phyloP scores from a whole-genome alignment of 495 filamentous ascomycete genomes.

The Aspergillus ostianus region DNA sequence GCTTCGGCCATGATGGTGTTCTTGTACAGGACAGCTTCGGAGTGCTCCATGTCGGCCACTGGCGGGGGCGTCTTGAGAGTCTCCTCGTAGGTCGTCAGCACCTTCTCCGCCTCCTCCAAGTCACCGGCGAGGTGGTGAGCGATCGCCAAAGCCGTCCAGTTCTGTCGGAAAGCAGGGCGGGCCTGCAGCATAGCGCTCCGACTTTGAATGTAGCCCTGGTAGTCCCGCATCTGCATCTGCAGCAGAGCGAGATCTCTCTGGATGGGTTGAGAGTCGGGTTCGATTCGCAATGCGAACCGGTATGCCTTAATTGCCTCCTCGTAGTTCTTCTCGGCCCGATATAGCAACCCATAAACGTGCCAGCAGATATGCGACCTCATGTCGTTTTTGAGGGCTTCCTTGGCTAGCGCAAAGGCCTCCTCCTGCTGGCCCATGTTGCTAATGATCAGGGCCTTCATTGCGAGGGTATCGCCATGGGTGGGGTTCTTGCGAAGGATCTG shows the following conservation, averaged over 20 bases:
- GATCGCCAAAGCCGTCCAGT: constrained; percentile 94
- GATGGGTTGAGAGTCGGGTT: constrained; percentile 91
- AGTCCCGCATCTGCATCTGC: constrained; percentile 96
- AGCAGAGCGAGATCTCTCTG: constrained; percentile 89
- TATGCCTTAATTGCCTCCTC: constrained; percentile 99
- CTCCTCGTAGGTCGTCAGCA: constrained; percentile 87
- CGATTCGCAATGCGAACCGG: constrained; percentile 86
- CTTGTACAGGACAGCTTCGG: constrained; percentile 95
- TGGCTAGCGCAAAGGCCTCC: constrained; percentile 90
- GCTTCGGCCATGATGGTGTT: constrained; percentile 89
- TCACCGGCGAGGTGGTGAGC: constrained; percentile 88
- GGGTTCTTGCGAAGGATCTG: constrained; percentile 92
- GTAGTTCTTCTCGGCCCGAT: constrained; percentile 90
- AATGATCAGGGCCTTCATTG: constrained; percentile 97
- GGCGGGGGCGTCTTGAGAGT: constrained; percentile 75
- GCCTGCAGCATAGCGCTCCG: constrained; percentile 79
- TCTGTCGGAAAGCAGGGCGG: constrained; percentile 74
- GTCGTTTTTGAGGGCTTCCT: constrained; percentile 84
- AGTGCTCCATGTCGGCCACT: constrained; percentile 83
- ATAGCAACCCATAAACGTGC: constrained; percentile 98
- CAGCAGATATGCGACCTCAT: constrained; percentile 99
- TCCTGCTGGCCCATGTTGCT: constrained; percentile 86
- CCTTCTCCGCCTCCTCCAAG: constrained; percentile 80
- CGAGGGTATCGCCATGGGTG: constrained; percentile 96
- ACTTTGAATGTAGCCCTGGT: constrained; percentile 87